Percentiles rank a stretch among this genome's conserved stretches.
Conservation (phyloP, 768 basidiomycete genomes). For the Xanthoconium stramineum region DNA sequence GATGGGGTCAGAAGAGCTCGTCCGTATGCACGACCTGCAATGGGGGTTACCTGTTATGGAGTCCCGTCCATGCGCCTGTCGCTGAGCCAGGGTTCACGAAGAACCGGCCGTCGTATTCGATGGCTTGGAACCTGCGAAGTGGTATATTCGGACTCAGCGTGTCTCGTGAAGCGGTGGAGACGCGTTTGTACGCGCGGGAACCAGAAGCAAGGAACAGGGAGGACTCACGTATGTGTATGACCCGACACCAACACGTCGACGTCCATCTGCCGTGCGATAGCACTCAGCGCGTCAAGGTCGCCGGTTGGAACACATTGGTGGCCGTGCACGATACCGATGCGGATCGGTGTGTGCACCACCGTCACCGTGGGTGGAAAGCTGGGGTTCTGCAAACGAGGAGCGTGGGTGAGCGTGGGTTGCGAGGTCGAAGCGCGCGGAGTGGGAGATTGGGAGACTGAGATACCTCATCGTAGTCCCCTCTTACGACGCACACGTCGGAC, state of each 20-base stretch:
- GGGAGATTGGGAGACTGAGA: slow-evolving; percentile 13
- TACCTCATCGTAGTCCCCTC: slow-evolving; percentile 96
- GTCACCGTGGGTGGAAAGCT: slow-evolving; percentile 78
- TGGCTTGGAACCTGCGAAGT: slow-evolving; percentile 77
- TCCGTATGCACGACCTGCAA: neutral
- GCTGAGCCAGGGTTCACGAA: slow-evolving; percentile 96
- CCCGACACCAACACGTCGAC: slow-evolving; percentile 94
- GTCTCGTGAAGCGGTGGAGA: neutral
- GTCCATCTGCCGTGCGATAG: slow-evolving; percentile 93
- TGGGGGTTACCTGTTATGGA: slow-evolving; percentile 10
- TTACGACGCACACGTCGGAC: slow-evolving; percentile 86
- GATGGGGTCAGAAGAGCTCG: neutral
- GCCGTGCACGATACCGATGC: slow-evolving; percentile 90
- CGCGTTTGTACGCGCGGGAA: neutral
- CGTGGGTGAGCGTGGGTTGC: slow-evolving; percentile 1
- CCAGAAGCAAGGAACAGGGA: neutral
- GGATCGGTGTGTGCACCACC: slow-evolving; percentile 79
- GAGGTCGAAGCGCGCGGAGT: neutral
- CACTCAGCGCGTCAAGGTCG: slow-evolving; percentile 84
- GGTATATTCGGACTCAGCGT: neutral
- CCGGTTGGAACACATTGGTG: slow-evolving; percentile 92
- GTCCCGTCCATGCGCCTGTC: slow-evolving; percentile 89
- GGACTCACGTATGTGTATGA: slow-evolving; percentile 85
- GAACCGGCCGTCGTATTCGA: slow-evolving; percentile 88
- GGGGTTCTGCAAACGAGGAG: slow-evolving; percentile 42